Conservation (phyloP, 75 land plant genomes). For the Chamaecyparis obtusa region DNA sequence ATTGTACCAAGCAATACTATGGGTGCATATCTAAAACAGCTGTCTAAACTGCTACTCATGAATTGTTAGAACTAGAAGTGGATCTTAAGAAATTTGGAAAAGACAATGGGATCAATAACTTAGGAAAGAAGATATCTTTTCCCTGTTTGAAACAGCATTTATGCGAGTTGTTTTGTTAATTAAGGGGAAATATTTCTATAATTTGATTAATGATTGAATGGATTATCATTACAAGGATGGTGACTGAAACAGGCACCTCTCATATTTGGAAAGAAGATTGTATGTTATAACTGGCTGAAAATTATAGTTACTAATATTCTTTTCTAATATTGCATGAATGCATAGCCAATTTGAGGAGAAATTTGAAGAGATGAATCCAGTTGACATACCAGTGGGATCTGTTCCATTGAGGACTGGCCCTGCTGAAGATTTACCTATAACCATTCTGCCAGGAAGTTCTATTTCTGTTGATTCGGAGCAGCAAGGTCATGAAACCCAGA, state of each 20-base stretch:
- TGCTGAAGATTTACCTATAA: constrained; percentile 7
- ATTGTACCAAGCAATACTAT: background rate
- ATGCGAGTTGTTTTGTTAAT: background rate
- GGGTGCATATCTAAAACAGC: background rate
- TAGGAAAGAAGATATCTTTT: background rate
- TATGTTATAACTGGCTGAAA: background rate
- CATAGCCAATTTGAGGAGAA: constrained; percentile 41
- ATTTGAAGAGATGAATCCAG: constrained; percentile 34
- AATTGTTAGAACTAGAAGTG: background rate
- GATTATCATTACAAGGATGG: background rate
- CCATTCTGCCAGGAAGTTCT: background rate
- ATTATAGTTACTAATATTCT: background rate
- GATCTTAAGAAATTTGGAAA: background rate
- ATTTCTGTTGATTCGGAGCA: constrained; percentile 3
- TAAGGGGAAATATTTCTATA: background rate
- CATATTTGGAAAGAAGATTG: background rate
- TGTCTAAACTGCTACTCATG: background rate
- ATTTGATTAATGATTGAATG: background rate
- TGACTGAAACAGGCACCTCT: background rate
- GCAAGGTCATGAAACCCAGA: background rate
- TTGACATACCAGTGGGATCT: constrained; percentile 11
- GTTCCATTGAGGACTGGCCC: background rate
- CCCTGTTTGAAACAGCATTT: constrained; percentile 3
- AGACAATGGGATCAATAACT: background rate
- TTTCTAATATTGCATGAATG: constrained; percentile 6